These are phyloP conservation scores for Cinnamomum micranthum DNA, from an alignment of 164 flowering plant species.

Conservation along the genomic window DNA sequence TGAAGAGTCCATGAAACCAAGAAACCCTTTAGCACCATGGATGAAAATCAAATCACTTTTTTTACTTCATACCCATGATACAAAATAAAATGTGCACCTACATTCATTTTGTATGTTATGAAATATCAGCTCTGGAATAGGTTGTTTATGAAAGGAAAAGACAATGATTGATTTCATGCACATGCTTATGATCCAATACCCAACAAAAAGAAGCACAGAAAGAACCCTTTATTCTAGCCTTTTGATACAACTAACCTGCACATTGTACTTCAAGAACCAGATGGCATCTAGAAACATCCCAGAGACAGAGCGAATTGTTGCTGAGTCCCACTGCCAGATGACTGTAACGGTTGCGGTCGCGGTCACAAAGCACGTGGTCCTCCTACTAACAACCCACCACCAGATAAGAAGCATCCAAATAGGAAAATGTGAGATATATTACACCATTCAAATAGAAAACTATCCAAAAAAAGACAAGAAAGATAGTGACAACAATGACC, in stretches of 20 bases:
- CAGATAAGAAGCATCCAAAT: constrained; percentile 8
- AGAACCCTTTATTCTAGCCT: background rate
- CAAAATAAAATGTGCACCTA: too few species aligned
- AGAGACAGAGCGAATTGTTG: constrained; percentile 65
- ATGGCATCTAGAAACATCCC: constrained; percentile 48
- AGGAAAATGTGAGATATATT: background rate
- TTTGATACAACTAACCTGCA: constrained; percentile 52
- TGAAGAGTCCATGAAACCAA: too few species aligned
- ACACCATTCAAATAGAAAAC: background rate
- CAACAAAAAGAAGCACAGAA: background rate
- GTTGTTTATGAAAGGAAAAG: too few species aligned
- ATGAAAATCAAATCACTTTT: too few species aligned
- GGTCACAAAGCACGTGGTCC: constrained; percentile 12
- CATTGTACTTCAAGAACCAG: constrained; percentile 49
- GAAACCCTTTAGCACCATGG: too few species aligned
- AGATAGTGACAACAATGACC: background rate
- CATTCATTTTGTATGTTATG: too few species aligned
- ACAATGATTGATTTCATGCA: too few species aligned
- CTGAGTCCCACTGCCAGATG: constrained; percentile 84
- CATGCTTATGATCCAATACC: background rate
- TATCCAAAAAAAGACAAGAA: background rate
- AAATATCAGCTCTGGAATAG: too few species aligned
- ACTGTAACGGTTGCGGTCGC: constrained; percentile 13
- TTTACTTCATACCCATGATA: too few species aligned
- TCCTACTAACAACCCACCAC: constrained; percentile 29